Evolutionary conservation across 2,329 filamentous ascomycete genomes (phyloP), one percentile per base, ranked within the genome.

Genomic region (Ascochyta rabiei): DNA sequence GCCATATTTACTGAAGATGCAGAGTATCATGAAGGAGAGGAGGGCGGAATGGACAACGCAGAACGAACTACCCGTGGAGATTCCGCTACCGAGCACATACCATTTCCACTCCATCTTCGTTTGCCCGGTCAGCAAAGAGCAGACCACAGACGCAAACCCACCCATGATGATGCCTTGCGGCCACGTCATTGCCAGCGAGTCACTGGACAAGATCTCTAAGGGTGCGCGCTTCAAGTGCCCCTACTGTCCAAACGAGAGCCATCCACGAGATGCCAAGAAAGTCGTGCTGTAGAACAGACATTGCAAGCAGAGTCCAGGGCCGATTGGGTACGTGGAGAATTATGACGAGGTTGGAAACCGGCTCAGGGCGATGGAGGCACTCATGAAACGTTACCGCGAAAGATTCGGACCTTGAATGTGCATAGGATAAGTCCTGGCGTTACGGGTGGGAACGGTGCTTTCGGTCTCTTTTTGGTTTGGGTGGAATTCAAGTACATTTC

Each of bases 151-250:
- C 68, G 79, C 83, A 21, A 99, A 99, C 73, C 95, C 95, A 10
- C 92, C 95, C 2, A 96, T 98, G 89, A 95, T 97, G 85, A 87
- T 99, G 70, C 90, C 91, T 0, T 99, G 95, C 70, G 93, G 95
- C 6, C 95, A 99, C 77, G 93, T 97, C 47, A 88, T 99, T 56
- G 93, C 92, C 16, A 84, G 87, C 61, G 93, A 97, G 69, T 92
- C 89, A 30, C 78, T 99, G 45, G 85, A 89, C 56, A 87, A 87
- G 69, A 81, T 98, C 37, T 87, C 87, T 49, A 96, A 96, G 76
- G 88, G 89, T 0, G 84, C 80, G 37, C 81, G 89, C 56, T 96
- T 96, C 81, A 99, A 99, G 75, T 99, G 95, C 69, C 95, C 95
- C 0, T 99, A 99, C 72, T 99, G 95, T 71, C 95, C 95, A 0